Percentiles rank a stretch among this genome's conserved stretches.
Evolutionary conservation across 2,329 filamentous ascomycete species (phyloP).

Genomic region (Graphilbum ipis-grandicollis): DNA sequence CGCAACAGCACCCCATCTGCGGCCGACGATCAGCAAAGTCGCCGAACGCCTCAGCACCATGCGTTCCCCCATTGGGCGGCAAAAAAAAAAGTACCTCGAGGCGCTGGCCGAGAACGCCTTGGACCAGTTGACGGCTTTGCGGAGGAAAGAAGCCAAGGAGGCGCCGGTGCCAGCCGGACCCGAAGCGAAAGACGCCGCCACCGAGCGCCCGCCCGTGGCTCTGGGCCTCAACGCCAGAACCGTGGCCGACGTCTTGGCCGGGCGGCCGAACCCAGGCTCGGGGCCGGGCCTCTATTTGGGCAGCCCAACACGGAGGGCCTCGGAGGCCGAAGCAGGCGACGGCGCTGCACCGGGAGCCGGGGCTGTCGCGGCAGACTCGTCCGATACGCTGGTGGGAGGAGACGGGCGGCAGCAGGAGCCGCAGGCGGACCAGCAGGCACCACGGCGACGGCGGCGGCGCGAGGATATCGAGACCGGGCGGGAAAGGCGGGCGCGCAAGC

Average conservation of each 20-base stretch:
- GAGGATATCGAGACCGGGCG: slow-evolving; percentile 15
- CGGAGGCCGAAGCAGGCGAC: not conserved
- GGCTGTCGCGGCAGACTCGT: too few species aligned
- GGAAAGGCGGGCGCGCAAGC: slow-evolving; percentile 11
- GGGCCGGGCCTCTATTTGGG: too few species aligned
- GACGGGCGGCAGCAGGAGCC: not conserved
- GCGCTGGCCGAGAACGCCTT: slow-evolving; percentile 6
- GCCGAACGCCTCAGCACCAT: slow-evolving; percentile 6
- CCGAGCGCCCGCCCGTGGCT: not conserved
- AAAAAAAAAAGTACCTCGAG: slow-evolving; percentile 9
- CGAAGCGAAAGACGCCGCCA: not conserved
- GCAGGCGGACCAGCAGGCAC: not conserved
- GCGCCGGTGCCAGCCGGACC: not conserved
- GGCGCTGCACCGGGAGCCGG: not conserved
- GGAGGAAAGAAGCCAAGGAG: not conserved
- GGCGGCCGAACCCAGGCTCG: not conserved
- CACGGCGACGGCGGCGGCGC: not conserved
- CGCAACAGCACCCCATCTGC: not conserved
- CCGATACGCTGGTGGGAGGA: not conserved
- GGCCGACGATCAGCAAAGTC: slow-evolving; percentile 5
- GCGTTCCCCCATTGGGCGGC: slow-evolving; percentile 7
- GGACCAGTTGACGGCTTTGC: slow-evolving; percentile 3
- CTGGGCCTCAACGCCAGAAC: not conserved
- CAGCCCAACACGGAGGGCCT: too few species aligned
- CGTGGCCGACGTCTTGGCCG: not conserved